Percentiles rank a stretch among this genome's conserved stretches.
Conservation (phyloP, 495 filamentous ascomycete species). For the Daldinia loculata region DNA sequence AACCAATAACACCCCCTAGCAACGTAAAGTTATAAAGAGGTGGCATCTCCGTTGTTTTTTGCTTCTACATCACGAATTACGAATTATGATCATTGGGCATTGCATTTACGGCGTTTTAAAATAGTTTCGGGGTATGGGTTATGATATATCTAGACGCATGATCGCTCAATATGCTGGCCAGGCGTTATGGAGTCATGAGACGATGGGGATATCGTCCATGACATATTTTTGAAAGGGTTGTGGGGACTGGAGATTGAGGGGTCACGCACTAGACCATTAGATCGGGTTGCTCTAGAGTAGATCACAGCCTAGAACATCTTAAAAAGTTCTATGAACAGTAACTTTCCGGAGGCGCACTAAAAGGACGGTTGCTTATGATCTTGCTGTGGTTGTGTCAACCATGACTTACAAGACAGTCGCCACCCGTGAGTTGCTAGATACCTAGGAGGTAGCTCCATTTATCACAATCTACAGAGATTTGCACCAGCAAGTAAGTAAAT, state of each 20-base stretch:
- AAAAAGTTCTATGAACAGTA: background rate
- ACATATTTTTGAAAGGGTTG: background rate
- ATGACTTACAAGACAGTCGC: background rate
- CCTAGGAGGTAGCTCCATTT: no score
- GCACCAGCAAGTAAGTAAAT: background rate
- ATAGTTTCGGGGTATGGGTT: background rate
- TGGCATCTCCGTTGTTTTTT: background rate
- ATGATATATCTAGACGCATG: background rate
- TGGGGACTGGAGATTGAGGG: background rate
- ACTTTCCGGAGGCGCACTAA: no score
- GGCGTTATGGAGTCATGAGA: background rate
- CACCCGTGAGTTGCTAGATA: background rate
- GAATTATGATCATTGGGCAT: conserved; percentile 29
- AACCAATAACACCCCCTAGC: conserved; percentile 27
- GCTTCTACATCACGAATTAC: conserved; percentile 21
- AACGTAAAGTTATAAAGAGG: conserved; percentile 18
- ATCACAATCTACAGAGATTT: background rate
- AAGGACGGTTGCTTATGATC: no score
- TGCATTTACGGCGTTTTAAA: conserved; percentile 24
- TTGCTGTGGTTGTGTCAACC: no score
- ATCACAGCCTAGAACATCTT: background rate
- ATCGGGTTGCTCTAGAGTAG: background rate
- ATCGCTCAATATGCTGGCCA: conserved; percentile 1
- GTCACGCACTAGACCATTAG: background rate
- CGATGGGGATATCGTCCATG: background rate